These are phyloP conservation scores for Gomphus bonarii DNA, from an alignment of 1,284 basidiomycete species.

Conservation along the genomic window DNA sequence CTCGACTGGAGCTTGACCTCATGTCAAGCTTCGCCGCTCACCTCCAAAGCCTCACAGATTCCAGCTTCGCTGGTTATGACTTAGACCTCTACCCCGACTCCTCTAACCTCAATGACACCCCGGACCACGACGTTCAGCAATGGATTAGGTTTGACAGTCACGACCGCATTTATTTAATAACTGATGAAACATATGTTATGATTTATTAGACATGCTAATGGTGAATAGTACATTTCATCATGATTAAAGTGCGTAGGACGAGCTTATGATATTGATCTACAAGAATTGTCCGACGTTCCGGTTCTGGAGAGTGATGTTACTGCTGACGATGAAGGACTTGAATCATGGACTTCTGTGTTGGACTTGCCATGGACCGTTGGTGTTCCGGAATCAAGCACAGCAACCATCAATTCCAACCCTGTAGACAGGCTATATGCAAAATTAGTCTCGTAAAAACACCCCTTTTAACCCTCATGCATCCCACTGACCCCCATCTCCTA, in stretches of 20 bases:
- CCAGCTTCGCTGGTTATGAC: neutral
- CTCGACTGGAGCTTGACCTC: neutral
- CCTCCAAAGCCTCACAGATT: neutral
- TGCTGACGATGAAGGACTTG: conserved; percentile 11
- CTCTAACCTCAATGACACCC: too few relatives aligned
- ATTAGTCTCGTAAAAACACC: neutral
- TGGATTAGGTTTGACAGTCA: conserved; percentile 1
- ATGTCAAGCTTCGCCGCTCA: conserved; percentile 2
- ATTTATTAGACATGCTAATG: neutral
- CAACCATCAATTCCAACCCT: neutral
- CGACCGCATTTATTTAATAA: neutral
- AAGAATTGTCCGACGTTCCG: neutral
- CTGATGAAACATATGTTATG: neutral
- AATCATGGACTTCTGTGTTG: conserved; percentile 21
- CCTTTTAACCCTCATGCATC: neutral
- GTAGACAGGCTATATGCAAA: conserved; percentile 1
- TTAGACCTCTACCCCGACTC: too few relatives aligned
- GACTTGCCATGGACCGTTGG: conserved; percentile 12
- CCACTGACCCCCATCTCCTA: conserved; percentile 10
- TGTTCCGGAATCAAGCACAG: neutral
- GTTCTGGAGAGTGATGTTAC: neutral
- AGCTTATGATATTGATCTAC: neutral
- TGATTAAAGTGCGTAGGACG: neutral
- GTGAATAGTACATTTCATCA: neutral
- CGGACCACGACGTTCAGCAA: neutral